Conservation (phyloP, 2,329 filamentous ascomycete genomes). For the Verruconis gallopava region DNA sequence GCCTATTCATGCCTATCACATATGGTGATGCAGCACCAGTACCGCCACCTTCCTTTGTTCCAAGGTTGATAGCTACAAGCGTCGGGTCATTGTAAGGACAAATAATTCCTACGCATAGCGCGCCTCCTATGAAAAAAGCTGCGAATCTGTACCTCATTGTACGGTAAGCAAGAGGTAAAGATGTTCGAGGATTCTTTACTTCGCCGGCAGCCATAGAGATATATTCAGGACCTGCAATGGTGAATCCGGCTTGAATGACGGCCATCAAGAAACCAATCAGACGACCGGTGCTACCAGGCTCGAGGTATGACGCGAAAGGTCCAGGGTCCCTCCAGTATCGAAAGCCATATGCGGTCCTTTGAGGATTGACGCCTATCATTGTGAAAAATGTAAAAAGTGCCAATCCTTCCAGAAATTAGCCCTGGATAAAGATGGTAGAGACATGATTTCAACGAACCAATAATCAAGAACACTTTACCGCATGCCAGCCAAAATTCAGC, state of each 20-base stretch:
- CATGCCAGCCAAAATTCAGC: conserved; percentile 14
- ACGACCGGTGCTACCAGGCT: conserved; percentile 17
- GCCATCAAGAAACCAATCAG: conserved; percentile 25
- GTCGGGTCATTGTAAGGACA: conserved; percentile 20
- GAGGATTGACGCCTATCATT: conserved; percentile 7
- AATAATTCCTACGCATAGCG: conserved; percentile 32
- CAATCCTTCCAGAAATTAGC: conserved; percentile 32
- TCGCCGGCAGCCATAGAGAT: conserved; percentile 36
- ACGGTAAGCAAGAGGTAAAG: conserved; percentile 36
- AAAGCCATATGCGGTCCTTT: conserved; percentile 28
- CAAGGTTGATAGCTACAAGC: conserved; percentile 17
- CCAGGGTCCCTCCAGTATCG: conserved; percentile 30
- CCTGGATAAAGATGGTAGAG: conserved; percentile 41
- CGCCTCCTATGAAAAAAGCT: conserved; percentile 34
- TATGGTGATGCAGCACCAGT: conserved; percentile 48
- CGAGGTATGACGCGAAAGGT: conserved; percentile 19
- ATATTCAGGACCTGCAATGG: conserved; percentile 35
- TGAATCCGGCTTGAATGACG: conserved; percentile 30
- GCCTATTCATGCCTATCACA: conserved; percentile 47
- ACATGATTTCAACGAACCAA: conserved; percentile 31
- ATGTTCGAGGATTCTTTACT: conserved; percentile 30
- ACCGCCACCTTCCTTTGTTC: conserved; percentile 24
- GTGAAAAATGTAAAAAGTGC: conserved; percentile 24
- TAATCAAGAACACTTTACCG: conserved; percentile 31
- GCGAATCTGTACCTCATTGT: conserved; percentile 34